Conservation (phyloP, 306 rosid genomes). For the Notholithocarpus densiflorus region DNA sequence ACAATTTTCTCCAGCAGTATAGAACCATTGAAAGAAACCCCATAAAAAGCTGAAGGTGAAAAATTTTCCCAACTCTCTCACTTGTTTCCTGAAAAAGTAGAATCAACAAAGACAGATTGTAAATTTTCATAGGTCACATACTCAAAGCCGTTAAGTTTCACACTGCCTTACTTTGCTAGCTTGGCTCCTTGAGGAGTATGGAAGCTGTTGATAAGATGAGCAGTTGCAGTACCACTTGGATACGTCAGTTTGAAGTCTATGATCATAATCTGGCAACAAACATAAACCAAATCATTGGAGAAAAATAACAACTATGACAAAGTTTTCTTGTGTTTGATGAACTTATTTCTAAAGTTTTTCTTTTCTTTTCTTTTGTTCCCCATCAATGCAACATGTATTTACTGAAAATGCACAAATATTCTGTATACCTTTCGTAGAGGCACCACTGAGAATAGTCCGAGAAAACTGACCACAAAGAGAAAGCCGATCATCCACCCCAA, state of each 20-base stretch:
- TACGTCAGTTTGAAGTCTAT: slow-evolving; percentile 51
- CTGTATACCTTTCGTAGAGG: slow-evolving; percentile 1
- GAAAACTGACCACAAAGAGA: slow-evolving; percentile 1
- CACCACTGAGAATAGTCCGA: neutral
- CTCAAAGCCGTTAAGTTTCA: neutral
- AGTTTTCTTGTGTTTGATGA: neutral
- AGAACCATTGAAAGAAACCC: neutral
- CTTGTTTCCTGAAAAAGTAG: neutral
- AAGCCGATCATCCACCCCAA: slow-evolving; percentile 2
- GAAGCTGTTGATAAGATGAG: slow-evolving; percentile 56
- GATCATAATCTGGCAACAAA: slow-evolving; percentile 39
- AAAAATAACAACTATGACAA: neutral
- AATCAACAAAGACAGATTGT: neutral
- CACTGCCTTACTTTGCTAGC: neutral
- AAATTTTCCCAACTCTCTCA: neutral
- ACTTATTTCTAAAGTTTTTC: too few species aligned
- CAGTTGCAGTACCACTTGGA: slow-evolving; percentile 62
- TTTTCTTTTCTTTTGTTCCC: too few species aligned
- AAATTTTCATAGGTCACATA: neutral
- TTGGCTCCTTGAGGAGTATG: slow-evolving; percentile 39
- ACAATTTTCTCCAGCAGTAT: neutral
- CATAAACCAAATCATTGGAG: slow-evolving; percentile 3
- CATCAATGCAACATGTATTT: neutral
- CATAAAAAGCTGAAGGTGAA: neutral
- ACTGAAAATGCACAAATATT: neutral